Evolutionary conservation across 148 eudicot species (phyloP).

Genomic region (Rhododendron molle): DNA sequence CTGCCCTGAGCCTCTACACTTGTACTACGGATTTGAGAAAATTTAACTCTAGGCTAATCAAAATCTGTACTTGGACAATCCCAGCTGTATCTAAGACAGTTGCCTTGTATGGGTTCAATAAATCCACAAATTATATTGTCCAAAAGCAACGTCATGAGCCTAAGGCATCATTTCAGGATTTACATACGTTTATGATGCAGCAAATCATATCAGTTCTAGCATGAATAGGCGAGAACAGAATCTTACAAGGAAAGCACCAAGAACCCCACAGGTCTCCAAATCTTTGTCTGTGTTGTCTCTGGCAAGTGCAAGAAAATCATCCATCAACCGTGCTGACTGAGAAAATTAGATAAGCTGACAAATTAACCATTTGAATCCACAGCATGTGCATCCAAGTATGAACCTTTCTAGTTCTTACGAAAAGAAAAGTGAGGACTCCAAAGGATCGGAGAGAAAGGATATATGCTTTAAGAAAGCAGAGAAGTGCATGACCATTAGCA

Average conservation of each 20-base stretch:
- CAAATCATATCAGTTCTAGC: not conserved
- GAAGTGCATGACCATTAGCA: not conserved
- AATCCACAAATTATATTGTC: not conserved
- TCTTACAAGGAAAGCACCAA: constrained; percentile 76
- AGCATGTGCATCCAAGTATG: not conserved
- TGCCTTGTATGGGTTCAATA: not conserved
- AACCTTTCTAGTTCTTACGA: not conserved
- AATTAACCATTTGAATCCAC: not conserved
- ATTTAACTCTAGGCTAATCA: not conserved
- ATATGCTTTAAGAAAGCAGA: not conserved
- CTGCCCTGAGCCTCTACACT: not conserved
- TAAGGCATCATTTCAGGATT: not conserved
- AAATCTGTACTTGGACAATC: not conserved
- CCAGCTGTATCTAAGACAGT: not conserved
- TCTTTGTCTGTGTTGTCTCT: constrained; percentile 53
- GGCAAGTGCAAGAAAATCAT: constrained; percentile 55
- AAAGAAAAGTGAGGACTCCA: not conserved
- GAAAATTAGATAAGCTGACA: not conserved
- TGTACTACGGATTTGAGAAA: not conserved
- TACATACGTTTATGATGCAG: not conserved
- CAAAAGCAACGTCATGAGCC: not conserved
- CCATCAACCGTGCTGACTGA: constrained; percentile 57
- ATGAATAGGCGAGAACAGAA: constrained; percentile 4
- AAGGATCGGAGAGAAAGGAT: not conserved
- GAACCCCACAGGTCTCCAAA: constrained; percentile 87